These are phyloP conservation scores for Ceratorhiza oryzae-sativae DNA, from an alignment of 1,284 basidiomycete genomes.

Conservation along the genomic window DNA sequence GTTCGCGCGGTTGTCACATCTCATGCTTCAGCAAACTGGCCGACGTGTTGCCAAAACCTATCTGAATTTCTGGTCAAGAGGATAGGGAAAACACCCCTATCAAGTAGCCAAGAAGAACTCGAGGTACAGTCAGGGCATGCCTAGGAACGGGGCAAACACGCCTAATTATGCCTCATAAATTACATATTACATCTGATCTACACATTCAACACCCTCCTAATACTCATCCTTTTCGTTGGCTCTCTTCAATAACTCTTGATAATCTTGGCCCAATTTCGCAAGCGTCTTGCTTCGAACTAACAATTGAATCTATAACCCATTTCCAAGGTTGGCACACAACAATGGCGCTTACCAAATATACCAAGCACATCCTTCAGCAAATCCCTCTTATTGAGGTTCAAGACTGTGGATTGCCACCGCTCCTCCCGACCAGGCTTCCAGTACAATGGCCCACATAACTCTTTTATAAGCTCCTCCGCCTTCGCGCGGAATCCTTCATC, in stretches of 20 bases:
- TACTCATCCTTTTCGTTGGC: constrained; percentile 33
- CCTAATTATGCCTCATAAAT: too few species aligned
- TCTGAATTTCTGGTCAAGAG: too few species aligned
- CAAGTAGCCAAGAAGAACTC: too few species aligned
- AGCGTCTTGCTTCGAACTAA: constrained; percentile 75
- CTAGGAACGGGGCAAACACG: too few species aligned
- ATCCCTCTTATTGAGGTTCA: constrained; percentile 78
- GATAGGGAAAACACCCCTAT: too few species aligned
- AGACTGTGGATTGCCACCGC: constrained; percentile 68
- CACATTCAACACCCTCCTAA: too few species aligned
- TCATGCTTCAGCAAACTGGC: too few species aligned
- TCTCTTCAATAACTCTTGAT: constrained; percentile 74
- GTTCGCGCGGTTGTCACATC: too few species aligned
- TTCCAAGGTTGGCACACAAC: not conserved
- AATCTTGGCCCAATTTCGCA: constrained; percentile 73
- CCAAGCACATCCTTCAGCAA: constrained; percentile 77
- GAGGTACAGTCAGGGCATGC: too few species aligned
- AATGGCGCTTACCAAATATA: constrained; percentile 67
- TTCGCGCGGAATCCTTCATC: constrained; percentile 86
- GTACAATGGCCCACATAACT: constrained; percentile 80
- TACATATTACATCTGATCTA: too few species aligned
- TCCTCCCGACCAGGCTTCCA: constrained; percentile 71
- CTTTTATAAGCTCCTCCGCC: constrained; percentile 86
- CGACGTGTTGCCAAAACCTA: too few species aligned
- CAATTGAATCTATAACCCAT: not conserved